Conservation (phyloP, 139 green algal species). For the Chlamydomonas sp. region DNA sequence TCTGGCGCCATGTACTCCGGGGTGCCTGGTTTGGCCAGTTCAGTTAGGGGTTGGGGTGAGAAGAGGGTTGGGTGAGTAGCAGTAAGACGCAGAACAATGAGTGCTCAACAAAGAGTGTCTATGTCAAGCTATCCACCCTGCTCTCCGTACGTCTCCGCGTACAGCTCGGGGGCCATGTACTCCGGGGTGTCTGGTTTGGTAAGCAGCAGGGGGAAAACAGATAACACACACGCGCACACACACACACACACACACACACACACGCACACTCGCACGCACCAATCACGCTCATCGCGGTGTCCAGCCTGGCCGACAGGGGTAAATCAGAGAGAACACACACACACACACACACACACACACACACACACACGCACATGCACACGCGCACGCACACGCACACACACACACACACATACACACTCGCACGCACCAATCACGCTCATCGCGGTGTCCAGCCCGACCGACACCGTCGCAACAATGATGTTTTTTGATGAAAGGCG, state of each 20-base stretch:
- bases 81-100: no score
- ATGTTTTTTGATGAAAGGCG: no score
- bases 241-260: no score
- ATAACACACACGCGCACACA: no score
- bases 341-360: background rate
- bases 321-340: background rate
- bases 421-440: background rate
- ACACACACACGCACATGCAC: no score
- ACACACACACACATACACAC: background rate
- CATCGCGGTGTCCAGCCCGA: slow-evolving; percentile 16
- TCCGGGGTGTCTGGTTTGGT: background rate
- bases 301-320: background rate
- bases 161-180: background rate
- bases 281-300: background rate
- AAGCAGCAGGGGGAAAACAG: background rate
- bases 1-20: background rate
- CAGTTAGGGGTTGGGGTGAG: background rate
- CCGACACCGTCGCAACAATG: no score
- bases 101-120: slow-evolving; percentile 48
- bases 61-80: no score
- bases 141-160: slow-evolving; percentile 59
- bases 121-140: slow-evolving; percentile 84
- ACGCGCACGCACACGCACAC: slow-evolving; percentile 10
- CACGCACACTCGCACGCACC: no score
- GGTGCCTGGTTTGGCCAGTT: background rate